Percentiles rank a stretch among this genome's conserved stretches.
These are phyloP conservation scores for Chalciporus sp. DNA, from an alignment of 1,284 basidiomycete species.

Conservation along the genomic window DNA sequence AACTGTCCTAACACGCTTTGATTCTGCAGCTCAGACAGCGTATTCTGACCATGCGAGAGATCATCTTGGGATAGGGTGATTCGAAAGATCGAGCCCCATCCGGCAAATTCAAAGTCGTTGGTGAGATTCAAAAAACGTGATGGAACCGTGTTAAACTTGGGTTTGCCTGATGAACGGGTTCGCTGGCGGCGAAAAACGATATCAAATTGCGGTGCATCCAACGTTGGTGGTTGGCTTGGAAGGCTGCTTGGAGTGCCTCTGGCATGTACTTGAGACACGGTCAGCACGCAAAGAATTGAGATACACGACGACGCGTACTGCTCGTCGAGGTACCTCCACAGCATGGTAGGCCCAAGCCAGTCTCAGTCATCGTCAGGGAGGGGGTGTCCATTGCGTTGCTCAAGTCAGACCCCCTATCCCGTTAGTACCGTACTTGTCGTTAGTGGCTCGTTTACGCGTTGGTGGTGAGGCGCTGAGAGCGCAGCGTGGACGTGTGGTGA, in stretches of 20 bases:
- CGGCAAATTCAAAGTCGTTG: constrained; percentile 66
- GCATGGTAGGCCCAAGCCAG: background rate
- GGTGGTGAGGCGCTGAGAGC: too few species aligned
- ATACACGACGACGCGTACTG: constrained; percentile 1
- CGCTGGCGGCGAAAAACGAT: constrained; percentile 62
- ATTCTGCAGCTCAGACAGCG: constrained; percentile 36
- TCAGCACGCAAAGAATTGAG: background rate
- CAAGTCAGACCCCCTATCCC: too few species aligned
- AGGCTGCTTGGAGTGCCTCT: background rate
- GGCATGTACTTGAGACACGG: background rate
- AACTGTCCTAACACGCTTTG: constrained; percentile 55
- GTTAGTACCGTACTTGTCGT: too few species aligned
- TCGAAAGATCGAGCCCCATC: constrained; percentile 59
- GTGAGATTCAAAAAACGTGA: constrained; percentile 66
- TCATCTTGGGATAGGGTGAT: constrained; percentile 45
- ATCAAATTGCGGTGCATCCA: constrained; percentile 51
- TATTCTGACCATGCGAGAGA: constrained; percentile 37
- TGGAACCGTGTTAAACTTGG: constrained; percentile 49
- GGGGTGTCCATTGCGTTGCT: too few species aligned
- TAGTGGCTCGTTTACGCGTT: too few species aligned
- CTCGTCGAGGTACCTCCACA: background rate
- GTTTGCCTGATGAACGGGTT: constrained; percentile 44
- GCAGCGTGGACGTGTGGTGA: too few species aligned
- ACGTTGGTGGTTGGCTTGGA: constrained; percentile 41
- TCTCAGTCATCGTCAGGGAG: constrained; percentile 4